These are phyloP conservation scores for Beta lomatogona DNA, from an alignment of 179 eudicot genomes.

Conservation along the genomic window DNA sequence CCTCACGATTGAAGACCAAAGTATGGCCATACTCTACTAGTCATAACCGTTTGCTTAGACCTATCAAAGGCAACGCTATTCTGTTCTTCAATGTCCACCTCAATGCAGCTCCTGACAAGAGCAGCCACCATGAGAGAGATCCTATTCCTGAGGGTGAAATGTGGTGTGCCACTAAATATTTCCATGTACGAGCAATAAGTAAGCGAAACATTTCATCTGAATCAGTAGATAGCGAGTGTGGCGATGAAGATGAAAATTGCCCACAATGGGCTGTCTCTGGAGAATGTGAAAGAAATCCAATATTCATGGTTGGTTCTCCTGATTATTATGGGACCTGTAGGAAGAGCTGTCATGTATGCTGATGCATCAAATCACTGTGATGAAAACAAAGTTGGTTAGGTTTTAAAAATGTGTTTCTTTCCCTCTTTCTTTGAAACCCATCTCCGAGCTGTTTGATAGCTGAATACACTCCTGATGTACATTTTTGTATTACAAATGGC, in stretches of 20 bases:
- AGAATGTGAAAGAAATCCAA: slow-evolving; percentile 77
- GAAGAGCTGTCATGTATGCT: slow-evolving; percentile 85
- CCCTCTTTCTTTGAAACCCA: background rate
- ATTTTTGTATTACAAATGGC: background rate
- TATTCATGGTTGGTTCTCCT: slow-evolving; percentile 91
- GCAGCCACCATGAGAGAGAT: slow-evolving; percentile 64
- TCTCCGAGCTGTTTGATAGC: background rate
- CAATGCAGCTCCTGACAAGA: slow-evolving; percentile 69
- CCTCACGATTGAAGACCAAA: slow-evolving; percentile 37
- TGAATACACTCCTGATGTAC: slow-evolving; percentile 8
- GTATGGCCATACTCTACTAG: slow-evolving; percentile 50
- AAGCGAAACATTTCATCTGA: slow-evolving; percentile 12
- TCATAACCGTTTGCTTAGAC: slow-evolving; percentile 42
- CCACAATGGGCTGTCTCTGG: slow-evolving; percentile 85
- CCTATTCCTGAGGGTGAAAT: slow-evolving; percentile 73
- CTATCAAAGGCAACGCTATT: slow-evolving; percentile 79
- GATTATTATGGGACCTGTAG: slow-evolving; percentile 97
- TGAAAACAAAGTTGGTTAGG: background rate
- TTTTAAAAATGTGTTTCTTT: background rate
- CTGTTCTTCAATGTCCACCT: slow-evolving; percentile 74
- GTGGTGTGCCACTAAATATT: slow-evolving; percentile 77
- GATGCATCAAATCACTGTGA: slow-evolving; percentile 17
- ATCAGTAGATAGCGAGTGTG: slow-evolving; percentile 53
- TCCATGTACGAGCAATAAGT: slow-evolving; percentile 45
- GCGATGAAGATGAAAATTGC: slow-evolving; percentile 88